Evolutionary conservation across 2,329 filamentous ascomycete genomes (phyloP), one percentile per base, ranked within the genome.

Genomic region (Elsinoe batatas): DNA sequence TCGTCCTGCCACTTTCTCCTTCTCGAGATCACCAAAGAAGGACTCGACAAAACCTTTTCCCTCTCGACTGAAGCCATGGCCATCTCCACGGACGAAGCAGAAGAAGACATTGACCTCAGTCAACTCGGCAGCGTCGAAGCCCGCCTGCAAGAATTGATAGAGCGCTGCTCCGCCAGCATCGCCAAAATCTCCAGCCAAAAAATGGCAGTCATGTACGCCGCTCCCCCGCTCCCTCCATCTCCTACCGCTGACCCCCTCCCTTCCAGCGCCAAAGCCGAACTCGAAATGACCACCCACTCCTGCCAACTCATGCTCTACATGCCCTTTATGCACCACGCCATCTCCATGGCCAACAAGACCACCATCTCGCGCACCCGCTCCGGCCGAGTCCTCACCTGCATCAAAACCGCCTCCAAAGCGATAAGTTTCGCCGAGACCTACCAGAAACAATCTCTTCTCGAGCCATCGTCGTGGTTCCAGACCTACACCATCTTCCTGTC

Each of bases 231-330:
- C 10, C 18, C 7, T 12, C 26, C 35, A 10, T 10, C 13, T 11
- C 20, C 15, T 49, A 2, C 15, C 13, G 6, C 12, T 17, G 30
- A 12, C 12, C 4, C 36, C 3, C 13, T 38, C 36, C 36, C 36
- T n/a, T 4, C 33, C 36, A 55, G 53, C 5, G 32, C 40, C 6
- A 55, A 47, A 20, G 26, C 42, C 10, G 53, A 55, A 22, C 40
- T 55, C 15, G 53, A 55, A 30, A 26, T 55, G 53, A 55, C 53
- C 8, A 44, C 40, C 7, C 37, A 55, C 30, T 42, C 26, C 11
- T 55, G 53, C 53, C 53, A 55, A 35, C 53, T 55, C 10, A 55
- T 44, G 53, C 53, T 55, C 17, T 55, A 55, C 32, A 55, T 55
- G 42, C 53, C 53, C 5, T 55, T 55, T 32, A 30, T 55, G 32